These are phyloP conservation scores for Raphanus raphanistrum DNA, from an alignment of 345 rosid species.

Conservation along the genomic window DNA sequence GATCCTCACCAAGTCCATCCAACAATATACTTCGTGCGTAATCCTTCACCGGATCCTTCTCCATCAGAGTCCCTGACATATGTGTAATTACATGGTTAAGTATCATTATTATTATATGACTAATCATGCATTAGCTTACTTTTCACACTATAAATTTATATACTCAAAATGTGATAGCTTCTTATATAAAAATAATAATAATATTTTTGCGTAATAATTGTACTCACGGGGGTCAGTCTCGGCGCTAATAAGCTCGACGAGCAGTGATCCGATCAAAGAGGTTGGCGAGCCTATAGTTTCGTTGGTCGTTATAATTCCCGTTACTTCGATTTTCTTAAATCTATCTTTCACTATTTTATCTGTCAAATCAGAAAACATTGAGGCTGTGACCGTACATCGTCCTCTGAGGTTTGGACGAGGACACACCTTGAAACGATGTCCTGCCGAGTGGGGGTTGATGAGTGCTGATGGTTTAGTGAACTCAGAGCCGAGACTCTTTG, in stretches of 20 bases:
- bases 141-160: too few relatives aligned
- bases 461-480: slow-evolving; percentile 29
- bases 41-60: slow-evolving; percentile 50
- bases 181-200: not conserved
- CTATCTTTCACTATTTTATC: not conserved
- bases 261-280: slow-evolving; percentile 10
- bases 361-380: not conserved
- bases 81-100: not conserved
- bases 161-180: not conserved
- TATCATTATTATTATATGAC: not conserved
- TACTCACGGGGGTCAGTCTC: slow-evolving; percentile 23
- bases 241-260: slow-evolving; percentile 34
- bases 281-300: not conserved
- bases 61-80: slow-evolving; percentile 46
- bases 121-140: not conserved
- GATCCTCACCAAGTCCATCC: slow-evolving; percentile 28
- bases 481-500: slow-evolving; percentile 19
- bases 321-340: slow-evolving; percentile 24
- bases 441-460: not conserved
- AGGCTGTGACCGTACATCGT: slow-evolving; percentile 33
- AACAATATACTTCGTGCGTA: slow-evolving; percentile 45
- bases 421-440: slow-evolving; percentile 14
- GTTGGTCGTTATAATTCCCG: slow-evolving; percentile 21
- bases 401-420: slow-evolving; percentile 2
- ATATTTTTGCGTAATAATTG: not conserved